These are phyloP conservation scores for Debaryomyces nepalensis DNA, from an alignment of 1,139 yeast genomes.

Conservation along the genomic window DNA sequence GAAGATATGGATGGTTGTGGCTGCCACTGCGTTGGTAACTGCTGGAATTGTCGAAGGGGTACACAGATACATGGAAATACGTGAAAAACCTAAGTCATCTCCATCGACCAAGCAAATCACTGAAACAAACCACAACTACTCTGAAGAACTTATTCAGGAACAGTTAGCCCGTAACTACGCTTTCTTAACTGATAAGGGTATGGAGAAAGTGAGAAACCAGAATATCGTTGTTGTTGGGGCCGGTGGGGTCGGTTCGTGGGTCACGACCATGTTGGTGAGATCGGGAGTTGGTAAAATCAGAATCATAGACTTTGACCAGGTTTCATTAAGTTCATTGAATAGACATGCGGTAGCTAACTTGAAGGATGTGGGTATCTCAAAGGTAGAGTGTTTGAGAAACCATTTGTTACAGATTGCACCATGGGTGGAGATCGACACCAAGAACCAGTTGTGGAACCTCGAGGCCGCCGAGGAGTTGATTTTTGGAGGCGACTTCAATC, in stretches of 20 bases:
- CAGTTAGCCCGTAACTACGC: slow-evolving; percentile 94
- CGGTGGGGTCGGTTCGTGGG: slow-evolving; percentile 99
- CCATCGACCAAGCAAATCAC: slow-evolving; percentile 7
- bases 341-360: slow-evolving; percentile 92
- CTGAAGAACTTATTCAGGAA: slow-evolving; percentile 81
- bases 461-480: slow-evolving; percentile 65
- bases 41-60: slow-evolving; percentile 44
- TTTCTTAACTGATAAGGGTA: slow-evolving; percentile 84
- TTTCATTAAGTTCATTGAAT: slow-evolving; percentile 85
- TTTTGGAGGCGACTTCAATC: slow-evolving; percentile 56
- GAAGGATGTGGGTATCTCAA: slow-evolving; percentile 87
- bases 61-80: slow-evolving; percentile 30
- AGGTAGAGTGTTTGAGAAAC: slow-evolving; percentile 74
- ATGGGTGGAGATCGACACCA: slow-evolving; percentile 82
- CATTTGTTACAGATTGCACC: slow-evolving; percentile 80
- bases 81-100: slow-evolving; percentile 8
- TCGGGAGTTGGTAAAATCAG: slow-evolving; percentile 83
- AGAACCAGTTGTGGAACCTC: slow-evolving; percentile 76
- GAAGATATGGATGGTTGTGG: slow-evolving; percentile 37
- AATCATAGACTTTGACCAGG: slow-evolving; percentile 94
- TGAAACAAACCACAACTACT: slow-evolving; percentile 37
- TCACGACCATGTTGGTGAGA: slow-evolving; percentile 86
- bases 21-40: slow-evolving; percentile 47
- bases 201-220: slow-evolving; percentile 73
- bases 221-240: slow-evolving; percentile 91